These are phyloP conservation scores for Entomophthora muscae DNA, from an alignment of 371 early-diverging fungal species.

Conservation along the genomic window DNA sequence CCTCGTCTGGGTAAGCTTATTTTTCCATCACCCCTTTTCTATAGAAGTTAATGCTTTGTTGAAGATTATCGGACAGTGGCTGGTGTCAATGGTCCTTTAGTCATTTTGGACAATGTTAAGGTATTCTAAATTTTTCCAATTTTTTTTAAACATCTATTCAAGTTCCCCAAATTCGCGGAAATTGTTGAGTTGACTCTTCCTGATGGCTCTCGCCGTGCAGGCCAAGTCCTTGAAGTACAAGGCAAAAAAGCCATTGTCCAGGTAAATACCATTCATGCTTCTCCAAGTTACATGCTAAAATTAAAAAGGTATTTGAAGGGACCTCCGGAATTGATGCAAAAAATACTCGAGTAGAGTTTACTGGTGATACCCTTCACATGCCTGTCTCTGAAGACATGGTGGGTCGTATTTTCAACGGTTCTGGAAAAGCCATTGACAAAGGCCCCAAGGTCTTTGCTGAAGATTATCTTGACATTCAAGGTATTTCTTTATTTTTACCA, in stretches of 20 bases:
- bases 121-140: conserved; percentile 18
- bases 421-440: conserved; percentile 97
- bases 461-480: conserved; percentile 97
- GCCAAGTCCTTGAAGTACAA: conserved; percentile 98
- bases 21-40: not conserved
- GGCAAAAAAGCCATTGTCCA: conserved; percentile 98
- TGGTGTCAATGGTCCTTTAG: conserved; percentile 99
- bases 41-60: not conserved
- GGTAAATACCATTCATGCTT: conserved; percentile 29
- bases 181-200: conserved; percentile 97
- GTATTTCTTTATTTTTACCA: too few species aligned
- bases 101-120: conserved; percentile 98
- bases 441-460: conserved; percentile 99
- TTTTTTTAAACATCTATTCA: conserved; percentile 9
- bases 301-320: conserved; percentile 99
- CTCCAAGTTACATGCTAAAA: too few species aligned
- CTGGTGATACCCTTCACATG: conserved; percentile 95
- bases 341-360: conserved; percentile 92
- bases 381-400: conserved; percentile 99
- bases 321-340: conserved; percentile 98
- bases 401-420: conserved; percentile 99
- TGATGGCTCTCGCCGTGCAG: conserved; percentile 90
- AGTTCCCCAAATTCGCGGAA: conserved; percentile 97
- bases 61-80: conserved; percentile 96
- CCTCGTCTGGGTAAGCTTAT: conserved; percentile 68